Base-by-base conservation (phyloP, 2,329 filamentous ascomycete genomes). In the Dactylellina haptotyla region DNA sequence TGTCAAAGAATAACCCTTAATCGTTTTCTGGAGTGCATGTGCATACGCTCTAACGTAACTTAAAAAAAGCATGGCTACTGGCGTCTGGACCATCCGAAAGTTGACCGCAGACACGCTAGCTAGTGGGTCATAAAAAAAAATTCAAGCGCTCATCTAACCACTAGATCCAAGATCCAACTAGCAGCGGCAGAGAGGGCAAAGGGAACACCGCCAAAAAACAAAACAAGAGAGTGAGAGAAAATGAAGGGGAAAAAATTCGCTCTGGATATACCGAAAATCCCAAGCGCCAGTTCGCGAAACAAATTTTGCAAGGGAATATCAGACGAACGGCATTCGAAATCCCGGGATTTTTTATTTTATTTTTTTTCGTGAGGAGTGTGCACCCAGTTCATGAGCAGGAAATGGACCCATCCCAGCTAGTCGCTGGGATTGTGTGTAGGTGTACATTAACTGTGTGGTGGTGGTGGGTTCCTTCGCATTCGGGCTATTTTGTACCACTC, bases 301-400 rank as follows among this genome's bases (percentile, higher is more conserved):
- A 18, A 62, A 63, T 51, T 63, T 63, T 39, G 66, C 57, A 58
- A 63, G 66, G 58, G 58, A 50, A 72, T 72, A 72, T 72, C 67
- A 72, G 66, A 72, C 53, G 53, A 72, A 64, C 57, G 57, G 54
- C 46, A 69, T 43, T 54, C 48, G 30, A 34, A 69, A 62, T 57
- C 66, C 66, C 58, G 48, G 66, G 37, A 64, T 56, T 62, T 26
- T 56, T n/a, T 57, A n/a, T n/a, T n/a, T n/a, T n/a, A n/a, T n/a
- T n/a, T n/a, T n/a, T n/a, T n/a, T n/a, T n/a, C n/a, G n/a, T n/a
- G 30, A 59, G 53, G 63, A 45, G 53, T 67, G 45, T 28, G 39
- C 63, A 41, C 63, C 63, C 39, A 53, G 48, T 53, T 28, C 46
- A 5, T 50, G n/a, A 20, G 34, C 14, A 51, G 8, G 48, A 48